Evolutionary conservation across 192 early-diverging fungal species (phyloP).

Genomic region (Gigaspora rosea): DNA sequence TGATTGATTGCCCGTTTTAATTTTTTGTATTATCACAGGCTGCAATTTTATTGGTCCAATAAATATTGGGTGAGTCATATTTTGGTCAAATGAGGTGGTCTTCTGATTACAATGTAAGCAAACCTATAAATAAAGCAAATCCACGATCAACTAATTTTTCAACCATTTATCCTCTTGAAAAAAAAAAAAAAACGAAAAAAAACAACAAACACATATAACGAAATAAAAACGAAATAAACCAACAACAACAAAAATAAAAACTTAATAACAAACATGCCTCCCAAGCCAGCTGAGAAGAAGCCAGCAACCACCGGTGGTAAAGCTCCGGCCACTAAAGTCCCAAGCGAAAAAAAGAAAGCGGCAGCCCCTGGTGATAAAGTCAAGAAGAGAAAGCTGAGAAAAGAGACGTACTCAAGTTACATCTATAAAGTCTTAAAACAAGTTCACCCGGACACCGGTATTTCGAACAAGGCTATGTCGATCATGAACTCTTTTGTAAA

Average conservation of each 20-base stretch:
- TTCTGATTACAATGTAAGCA: too few relatives aligned
- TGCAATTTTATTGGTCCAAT: too few relatives aligned
- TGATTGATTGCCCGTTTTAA: too few relatives aligned
- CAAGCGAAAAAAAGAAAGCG: slow-evolving; percentile 42
- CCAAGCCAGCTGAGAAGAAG: slow-evolving; percentile 61
- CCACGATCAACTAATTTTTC: too few relatives aligned
- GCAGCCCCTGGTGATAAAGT: slow-evolving; percentile 11
- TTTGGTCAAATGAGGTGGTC: too few relatives aligned
- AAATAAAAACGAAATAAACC: background rate
- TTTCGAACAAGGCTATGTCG: slow-evolving; percentile 95
- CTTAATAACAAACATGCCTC: background rate
- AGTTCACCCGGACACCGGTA: slow-evolving; percentile 92
- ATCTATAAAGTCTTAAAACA: slow-evolving; percentile 98
- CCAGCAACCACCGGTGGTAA: slow-evolving; percentile 52
- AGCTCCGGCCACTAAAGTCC: slow-evolving; percentile 47
- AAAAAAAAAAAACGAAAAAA: too few relatives aligned
- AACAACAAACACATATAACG: too few relatives aligned
- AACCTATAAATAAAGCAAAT: too few relatives aligned
- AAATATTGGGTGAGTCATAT: too few relatives aligned
- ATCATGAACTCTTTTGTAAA: slow-evolving; percentile 98
- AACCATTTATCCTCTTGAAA: too few relatives aligned
- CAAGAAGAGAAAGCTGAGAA: slow-evolving; percentile 52
- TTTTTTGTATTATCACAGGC: too few relatives aligned
- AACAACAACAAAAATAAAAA: background rate
- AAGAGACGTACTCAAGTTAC: slow-evolving; percentile 79